Evolutionary conservation across 2,329 filamentous ascomycete species (phyloP).

Genomic region (Verticillium nonalfalfae): DNA sequence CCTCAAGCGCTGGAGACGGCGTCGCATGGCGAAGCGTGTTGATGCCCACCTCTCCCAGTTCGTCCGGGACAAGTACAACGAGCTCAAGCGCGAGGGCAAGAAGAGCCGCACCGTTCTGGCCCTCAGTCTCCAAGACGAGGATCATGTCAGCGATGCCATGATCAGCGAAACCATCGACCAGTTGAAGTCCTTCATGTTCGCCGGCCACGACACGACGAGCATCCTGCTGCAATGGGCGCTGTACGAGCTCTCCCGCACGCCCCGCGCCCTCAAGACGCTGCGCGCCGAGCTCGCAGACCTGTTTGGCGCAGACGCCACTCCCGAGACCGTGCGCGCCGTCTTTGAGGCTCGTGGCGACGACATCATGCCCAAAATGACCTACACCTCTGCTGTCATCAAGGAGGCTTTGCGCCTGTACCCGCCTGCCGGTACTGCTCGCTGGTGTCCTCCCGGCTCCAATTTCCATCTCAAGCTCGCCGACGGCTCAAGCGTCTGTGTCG

Average conservation of each 20-base stretch:
- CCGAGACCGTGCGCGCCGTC: constrained; percentile 15
- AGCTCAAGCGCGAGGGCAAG: constrained; percentile 2
- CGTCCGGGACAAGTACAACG: constrained; percentile 16
- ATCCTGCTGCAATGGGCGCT: constrained; percentile 27
- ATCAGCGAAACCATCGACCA: constrained; percentile 25
- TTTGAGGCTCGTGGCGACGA: constrained; percentile 21
- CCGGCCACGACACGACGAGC: constrained; percentile 33
- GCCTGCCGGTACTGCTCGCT: constrained; percentile 22
- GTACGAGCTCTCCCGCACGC: constrained; percentile 27
- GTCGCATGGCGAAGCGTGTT: constrained; percentile 13
- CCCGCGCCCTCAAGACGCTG: constrained; percentile 19
- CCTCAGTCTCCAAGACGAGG: constrained; percentile 21
- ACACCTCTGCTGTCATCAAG: constrained; percentile 29
- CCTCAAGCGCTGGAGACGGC: constrained; percentile 9
- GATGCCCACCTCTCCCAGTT: constrained; percentile 16
- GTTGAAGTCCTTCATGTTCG: constrained; percentile 31
- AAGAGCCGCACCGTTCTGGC: constrained; percentile 23
- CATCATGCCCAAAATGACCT: constrained; percentile 23
- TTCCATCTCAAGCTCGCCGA: constrained; percentile 20
- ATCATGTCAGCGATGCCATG: constrained; percentile 18
- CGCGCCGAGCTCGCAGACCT: constrained; percentile 26
- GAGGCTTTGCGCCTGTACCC: constrained; percentile 27
- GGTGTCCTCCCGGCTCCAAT: constrained; percentile 15
- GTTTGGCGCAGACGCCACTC: constrained; percentile 22
- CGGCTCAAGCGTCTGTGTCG: constrained; percentile 19